Evolutionary conservation across 495 filamentous ascomycete genomes (phyloP).

Genomic region (Xylaria telfairii): DNA sequence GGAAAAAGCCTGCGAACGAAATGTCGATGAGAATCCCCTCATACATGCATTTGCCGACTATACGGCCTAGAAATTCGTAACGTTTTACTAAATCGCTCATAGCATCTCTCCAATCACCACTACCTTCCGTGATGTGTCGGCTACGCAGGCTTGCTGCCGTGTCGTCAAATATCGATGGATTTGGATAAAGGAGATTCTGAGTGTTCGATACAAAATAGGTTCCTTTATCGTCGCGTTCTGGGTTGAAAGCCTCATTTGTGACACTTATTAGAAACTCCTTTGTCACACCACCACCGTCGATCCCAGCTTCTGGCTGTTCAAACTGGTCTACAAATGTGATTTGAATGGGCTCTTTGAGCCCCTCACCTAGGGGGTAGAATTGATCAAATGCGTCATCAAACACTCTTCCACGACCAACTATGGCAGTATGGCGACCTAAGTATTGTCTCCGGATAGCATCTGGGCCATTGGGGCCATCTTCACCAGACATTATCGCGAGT

Average conservation of each 20-base stretch:
- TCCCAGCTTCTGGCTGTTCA: conserved; percentile 84
- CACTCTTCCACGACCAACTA: conserved; percentile 77
- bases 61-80: conserved; percentile 90
- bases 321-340: conserved; percentile 97
- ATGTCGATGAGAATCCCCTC: conserved; percentile 97
- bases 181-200: conserved; percentile 89
- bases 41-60: conserved; percentile 97
- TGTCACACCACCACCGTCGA: conserved; percentile 96
- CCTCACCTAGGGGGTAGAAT: conserved; percentile 81
- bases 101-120: conserved; percentile 58
- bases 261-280: conserved; percentile 96
- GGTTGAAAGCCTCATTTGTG: conserved; percentile 82
- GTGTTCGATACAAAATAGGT: conserved; percentile 84
- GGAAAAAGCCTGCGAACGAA: conserved; percentile 92
- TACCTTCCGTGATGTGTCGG: conserved; percentile 56
- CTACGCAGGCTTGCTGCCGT: conserved; percentile 63
- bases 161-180: conserved; percentile 80
- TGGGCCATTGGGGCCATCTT: conserved; percentile 34
- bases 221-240: conserved; percentile 34
- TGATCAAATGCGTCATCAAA: conserved; percentile 87
- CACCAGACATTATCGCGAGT: conserved; percentile 58
- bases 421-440: conserved; percentile 76
- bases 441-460: conserved; percentile 50
- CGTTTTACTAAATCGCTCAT: conserved; percentile 69
- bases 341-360: conserved; percentile 94